Percentiles rank a stretch among this genome's conserved stretches.
Conservation (phyloP, 257 asterid species). For the Cordia subcordata region DNA sequence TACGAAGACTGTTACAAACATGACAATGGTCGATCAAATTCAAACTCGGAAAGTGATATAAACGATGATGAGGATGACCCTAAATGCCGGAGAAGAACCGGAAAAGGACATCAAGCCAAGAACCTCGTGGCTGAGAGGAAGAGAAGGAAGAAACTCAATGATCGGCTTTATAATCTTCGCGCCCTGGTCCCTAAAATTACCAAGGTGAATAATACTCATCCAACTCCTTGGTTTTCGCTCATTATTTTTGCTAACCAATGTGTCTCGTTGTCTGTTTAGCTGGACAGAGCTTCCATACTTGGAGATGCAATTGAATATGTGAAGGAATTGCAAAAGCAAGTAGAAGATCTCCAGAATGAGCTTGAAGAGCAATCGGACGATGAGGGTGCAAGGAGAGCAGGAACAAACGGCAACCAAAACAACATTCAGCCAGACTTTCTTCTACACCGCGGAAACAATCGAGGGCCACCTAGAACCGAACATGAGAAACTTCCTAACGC, state of each 20-base stretch:
- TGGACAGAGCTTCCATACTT: slow-evolving; percentile 87
- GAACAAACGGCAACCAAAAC: slow-evolving; percentile 10
- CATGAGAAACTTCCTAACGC: slow-evolving; percentile 23
- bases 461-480: slow-evolving; percentile 26
- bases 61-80: slow-evolving; percentile 67
- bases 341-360: slow-evolving; percentile 55
- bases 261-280: slow-evolving; percentile 24
- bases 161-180: slow-evolving; percentile 72
- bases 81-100: slow-evolving; percentile 52
- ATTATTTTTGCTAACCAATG: background rate
- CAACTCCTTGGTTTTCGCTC: no score
- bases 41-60: slow-evolving; percentile 52
- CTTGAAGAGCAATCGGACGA: slow-evolving; percentile 65
- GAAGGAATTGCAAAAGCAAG: slow-evolving; percentile 67
- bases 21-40: slow-evolving; percentile 49
- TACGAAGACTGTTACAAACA: slow-evolving; percentile 46
- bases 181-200: slow-evolving; percentile 85
- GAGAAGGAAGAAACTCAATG: slow-evolving; percentile 85
- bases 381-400: slow-evolving; percentile 32
- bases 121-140: slow-evolving; percentile 83
- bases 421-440: slow-evolving; percentile 17
- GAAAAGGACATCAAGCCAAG: slow-evolving; percentile 68
- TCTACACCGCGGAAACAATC: slow-evolving; percentile 25
- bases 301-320: slow-evolving; percentile 88
- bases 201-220: slow-evolving; percentile 41